Conservation (phyloP, 495 filamentous ascomycete species). For the Xylaria venustula region DNA sequence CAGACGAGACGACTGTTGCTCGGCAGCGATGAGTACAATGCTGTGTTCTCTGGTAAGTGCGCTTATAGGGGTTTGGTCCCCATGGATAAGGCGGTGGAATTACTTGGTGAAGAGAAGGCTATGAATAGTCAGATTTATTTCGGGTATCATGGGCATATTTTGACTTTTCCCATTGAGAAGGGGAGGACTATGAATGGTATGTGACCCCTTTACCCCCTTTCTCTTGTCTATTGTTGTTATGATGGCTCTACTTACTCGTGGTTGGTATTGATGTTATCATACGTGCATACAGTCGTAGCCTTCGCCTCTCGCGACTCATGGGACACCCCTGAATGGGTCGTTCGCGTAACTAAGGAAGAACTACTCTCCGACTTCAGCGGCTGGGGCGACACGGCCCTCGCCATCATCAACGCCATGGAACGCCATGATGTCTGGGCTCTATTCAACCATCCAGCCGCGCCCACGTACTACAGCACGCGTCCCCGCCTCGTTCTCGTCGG, state of each 20-base stretch:
- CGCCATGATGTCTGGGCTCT: slow-evolving; percentile 56
- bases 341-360: slow-evolving; percentile 52
- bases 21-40: slow-evolving; percentile 36
- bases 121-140: slow-evolving; percentile 53
- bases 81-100: slow-evolving; percentile 48
- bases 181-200: slow-evolving; percentile 62
- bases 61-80: slow-evolving; percentile 56
- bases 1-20: slow-evolving; percentile 47
- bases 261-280: neutral
- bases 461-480: slow-evolving; percentile 46
- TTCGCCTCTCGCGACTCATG: slow-evolving; percentile 35
- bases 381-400: slow-evolving; percentile 50
- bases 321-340: slow-evolving; percentile 56
- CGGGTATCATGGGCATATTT: slow-evolving; percentile 56
- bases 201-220: too few species aligned
- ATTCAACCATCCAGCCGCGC: slow-evolving; percentile 59
- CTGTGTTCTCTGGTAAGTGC: slow-evolving; percentile 51
- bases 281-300: slow-evolving; percentile 29
- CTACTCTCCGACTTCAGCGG: slow-evolving; percentile 53
- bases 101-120: slow-evolving; percentile 59
- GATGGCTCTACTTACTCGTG: neutral
- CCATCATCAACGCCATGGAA: slow-evolving; percentile 27
- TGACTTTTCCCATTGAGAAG: slow-evolving; percentile 66
- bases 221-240: too few species aligned
- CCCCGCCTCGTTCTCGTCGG: slow-evolving; percentile 58